These are phyloP conservation scores for Schizothecium vesticola DNA, from an alignment of 495 filamentous ascomycete genomes.

Conservation along the genomic window DNA sequence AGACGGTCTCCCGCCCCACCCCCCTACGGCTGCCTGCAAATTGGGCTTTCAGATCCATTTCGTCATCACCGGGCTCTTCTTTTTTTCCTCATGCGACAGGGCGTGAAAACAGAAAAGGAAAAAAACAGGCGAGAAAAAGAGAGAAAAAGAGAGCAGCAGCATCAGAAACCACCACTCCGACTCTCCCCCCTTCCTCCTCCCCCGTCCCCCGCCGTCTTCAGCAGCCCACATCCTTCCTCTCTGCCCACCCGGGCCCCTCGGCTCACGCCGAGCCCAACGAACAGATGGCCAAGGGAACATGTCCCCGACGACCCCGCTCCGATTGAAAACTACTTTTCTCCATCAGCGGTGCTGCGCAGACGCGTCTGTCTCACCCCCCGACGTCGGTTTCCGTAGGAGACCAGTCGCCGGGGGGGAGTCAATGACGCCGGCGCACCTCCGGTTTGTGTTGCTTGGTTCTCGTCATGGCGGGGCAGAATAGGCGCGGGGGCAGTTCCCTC, in stretches of 20 bases:
- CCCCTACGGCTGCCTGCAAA: slow-evolving; percentile 49
- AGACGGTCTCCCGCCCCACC: slow-evolving; percentile 10
- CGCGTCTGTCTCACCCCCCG: slow-evolving; percentile 3
- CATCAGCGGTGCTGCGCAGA: slow-evolving; percentile 35
- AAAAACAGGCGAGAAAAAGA: slow-evolving; percentile 5
- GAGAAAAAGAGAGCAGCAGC: background rate
- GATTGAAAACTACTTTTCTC: slow-evolving; percentile 54
- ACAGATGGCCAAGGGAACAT: background rate
- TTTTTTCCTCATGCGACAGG: slow-evolving; percentile 19
- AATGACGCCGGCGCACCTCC: slow-evolving; percentile 12
- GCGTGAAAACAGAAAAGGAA: slow-evolving; percentile 1
- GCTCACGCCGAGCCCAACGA: background rate
- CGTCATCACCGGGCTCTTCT: slow-evolving; percentile 49
- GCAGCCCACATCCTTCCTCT: background rate
- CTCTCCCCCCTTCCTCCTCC: background rate
- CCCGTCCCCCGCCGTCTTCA: background rate
- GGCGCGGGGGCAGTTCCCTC: background rate
- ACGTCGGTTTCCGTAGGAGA: background rate
- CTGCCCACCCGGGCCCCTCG: background rate
- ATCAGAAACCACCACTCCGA: background rate
- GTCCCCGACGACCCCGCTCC: slow-evolving; percentile 29
- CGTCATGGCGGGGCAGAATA: slow-evolving; percentile 13
- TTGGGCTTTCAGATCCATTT: slow-evolving; percentile 58
- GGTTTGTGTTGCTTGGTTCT: background rate
- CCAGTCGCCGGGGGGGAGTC: background rate